A percentile compares a stretch with the other conserved stretches of the same genome.
Evolutionary conservation across 352 stramenopile genomes (phyloP).

Genomic region (Phytophthora kernoviae): DNA sequence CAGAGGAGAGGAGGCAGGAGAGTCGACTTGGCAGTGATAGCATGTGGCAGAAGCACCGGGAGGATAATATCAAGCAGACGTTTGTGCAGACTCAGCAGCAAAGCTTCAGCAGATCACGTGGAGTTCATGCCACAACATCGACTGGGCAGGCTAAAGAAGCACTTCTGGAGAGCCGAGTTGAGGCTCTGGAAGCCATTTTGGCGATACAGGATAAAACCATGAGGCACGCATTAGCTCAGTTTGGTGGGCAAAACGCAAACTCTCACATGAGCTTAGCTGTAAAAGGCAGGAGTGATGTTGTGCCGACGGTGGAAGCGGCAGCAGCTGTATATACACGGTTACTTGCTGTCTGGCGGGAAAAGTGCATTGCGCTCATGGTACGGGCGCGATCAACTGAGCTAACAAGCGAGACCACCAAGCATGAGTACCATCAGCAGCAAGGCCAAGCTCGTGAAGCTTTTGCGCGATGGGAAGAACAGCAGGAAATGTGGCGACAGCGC

Average conservation of each 20-base stretch:
- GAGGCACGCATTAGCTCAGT: conserved; percentile 32
- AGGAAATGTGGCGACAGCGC: conserved; percentile 62
- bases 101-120: not conserved
- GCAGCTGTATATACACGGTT: conserved; percentile 19
- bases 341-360: conserved; percentile 52
- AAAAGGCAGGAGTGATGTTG: conserved; percentile 4
- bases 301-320: conserved; percentile 13
- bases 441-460: conserved; percentile 13
- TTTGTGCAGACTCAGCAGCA: not conserved
- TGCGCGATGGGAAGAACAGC: conserved; percentile 29
- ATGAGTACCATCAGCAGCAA: conserved; percentile 13
- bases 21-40: not conserved
- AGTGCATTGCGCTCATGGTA: conserved; percentile 65
- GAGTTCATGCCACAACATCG: not conserved
- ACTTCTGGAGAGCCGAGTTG: conserved; percentile 52
- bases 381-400: conserved; percentile 52
- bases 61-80: not conserved
- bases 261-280: conserved; percentile 3
- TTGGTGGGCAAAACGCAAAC: conserved; percentile 19
- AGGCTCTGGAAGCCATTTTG: conserved; percentile 61
- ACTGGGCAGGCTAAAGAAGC: conserved; percentile 7
- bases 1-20: conserved; percentile 1
- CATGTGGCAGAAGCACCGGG: conserved; percentile 4
- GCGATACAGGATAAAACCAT: conserved; percentile 64
- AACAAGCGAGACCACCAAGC: conserved; percentile 4